phyloP scores from a whole-genome alignment of 2,329 filamentous ascomycete species.

The Venturia pyrina region DNA sequence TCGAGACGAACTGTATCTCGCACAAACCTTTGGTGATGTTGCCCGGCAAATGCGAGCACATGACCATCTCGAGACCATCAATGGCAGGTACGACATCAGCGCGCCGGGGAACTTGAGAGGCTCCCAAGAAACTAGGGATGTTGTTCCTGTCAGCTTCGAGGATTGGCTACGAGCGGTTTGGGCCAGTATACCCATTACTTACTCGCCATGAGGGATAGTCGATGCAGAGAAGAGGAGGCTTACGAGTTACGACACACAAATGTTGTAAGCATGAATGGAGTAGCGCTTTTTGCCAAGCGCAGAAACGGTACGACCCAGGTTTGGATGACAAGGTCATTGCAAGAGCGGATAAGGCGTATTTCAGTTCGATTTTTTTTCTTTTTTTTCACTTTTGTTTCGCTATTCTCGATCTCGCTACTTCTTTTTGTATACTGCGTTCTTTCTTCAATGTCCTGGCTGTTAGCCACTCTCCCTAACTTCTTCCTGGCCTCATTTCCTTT shows the following conservation, averaged over 20 bases:
- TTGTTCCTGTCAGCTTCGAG: slow-evolving; percentile 26
- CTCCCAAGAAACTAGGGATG: slow-evolving; percentile 37
- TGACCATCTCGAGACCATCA: slow-evolving; percentile 56
- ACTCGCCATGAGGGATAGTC: neutral
- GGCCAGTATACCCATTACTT: neutral
- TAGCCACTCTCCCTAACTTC: too few species aligned
- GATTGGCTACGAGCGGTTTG: slow-evolving; percentile 25
- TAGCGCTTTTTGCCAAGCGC: neutral
- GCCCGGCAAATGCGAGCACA: slow-evolving; percentile 37
- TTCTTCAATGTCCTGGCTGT: neutral
- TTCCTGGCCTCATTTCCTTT: neutral
- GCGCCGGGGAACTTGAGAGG: slow-evolving; percentile 40
- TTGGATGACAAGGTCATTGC: neutral
- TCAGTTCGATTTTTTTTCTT: neutral
- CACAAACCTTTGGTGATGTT: slow-evolving; percentile 23
- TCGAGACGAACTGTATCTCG: slow-evolving; percentile 37
- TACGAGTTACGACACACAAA: neutral
- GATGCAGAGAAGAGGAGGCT: neutral
- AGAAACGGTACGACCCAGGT: neutral
- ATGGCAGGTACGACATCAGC: slow-evolving; percentile 57
- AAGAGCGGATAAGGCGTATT: neutral
- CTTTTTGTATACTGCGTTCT: neutral
- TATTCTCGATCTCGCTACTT: too few species aligned
- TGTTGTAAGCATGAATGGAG: neutral
- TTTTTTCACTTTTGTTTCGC: neutral